Evolutionary conservation across 2,329 filamentous ascomycete species (phyloP).

Genomic region (Colletotrichum destructivum): DNA sequence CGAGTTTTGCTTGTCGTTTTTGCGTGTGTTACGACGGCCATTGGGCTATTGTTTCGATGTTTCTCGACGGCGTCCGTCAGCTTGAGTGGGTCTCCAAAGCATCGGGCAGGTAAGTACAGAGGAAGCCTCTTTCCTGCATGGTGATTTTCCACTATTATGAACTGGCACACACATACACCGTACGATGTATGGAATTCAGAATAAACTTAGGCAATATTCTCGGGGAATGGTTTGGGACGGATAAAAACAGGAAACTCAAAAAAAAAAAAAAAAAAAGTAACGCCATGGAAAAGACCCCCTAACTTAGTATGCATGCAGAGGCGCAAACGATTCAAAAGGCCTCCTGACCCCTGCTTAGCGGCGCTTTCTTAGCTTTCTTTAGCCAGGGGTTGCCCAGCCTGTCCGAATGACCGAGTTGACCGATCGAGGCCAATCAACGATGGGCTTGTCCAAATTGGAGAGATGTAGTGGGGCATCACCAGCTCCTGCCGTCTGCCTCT

Average conservation of each 20-base stretch:
- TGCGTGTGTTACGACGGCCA: not conserved
- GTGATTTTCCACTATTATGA: not conserved
- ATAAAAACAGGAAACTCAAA: too few relatives aligned
- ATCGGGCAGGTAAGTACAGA: not conserved
- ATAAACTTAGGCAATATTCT: too few relatives aligned
- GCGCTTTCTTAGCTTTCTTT: constrained; percentile 23
- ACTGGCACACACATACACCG: too few relatives aligned
- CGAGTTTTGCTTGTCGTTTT: not conserved
- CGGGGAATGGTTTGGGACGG: too few relatives aligned
- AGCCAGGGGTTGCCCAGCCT: constrained; percentile 36
- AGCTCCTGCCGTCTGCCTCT: constrained; percentile 11
- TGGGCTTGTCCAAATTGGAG: not conserved
- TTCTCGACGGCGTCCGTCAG: constrained; percentile 2
- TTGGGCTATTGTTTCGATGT: constrained; percentile 28
- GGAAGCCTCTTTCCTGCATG: not conserved
- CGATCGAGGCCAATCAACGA: constrained; percentile 9
- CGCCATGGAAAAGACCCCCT: too few relatives aligned
- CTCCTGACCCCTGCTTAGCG: constrained; percentile 23
- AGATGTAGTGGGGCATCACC: not conserved
- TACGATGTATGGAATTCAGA: too few relatives aligned
- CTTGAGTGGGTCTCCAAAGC: not conserved
- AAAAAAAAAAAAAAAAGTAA: too few relatives aligned
- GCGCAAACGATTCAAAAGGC: not conserved
- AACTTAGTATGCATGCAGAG: too few relatives aligned
- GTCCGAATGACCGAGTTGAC: constrained; percentile 7